These are phyloP conservation scores for Sungouiella blattae DNA, from an alignment of 805 yeast genomes.

Conservation along the genomic window DNA sequence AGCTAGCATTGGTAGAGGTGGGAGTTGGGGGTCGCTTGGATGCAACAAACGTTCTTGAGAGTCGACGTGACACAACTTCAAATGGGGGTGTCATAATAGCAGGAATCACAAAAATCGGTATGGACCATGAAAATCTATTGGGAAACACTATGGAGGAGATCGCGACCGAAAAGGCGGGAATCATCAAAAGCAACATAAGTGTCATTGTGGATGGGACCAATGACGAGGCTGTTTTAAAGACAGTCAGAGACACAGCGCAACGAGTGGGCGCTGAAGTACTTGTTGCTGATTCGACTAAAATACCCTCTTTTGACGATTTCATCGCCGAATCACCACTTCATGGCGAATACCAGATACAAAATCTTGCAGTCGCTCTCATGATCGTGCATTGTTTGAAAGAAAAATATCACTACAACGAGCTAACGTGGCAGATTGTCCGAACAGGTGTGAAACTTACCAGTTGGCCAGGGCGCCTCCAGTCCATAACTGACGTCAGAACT, in stretches of 20 bases:
- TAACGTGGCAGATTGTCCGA: constrained; percentile 34
- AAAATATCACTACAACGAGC: constrained; percentile 16
- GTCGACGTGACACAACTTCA: constrained; percentile 10
- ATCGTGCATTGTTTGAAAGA: constrained; percentile 41
- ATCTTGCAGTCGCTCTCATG: constrained; percentile 64
- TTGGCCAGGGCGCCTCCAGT: constrained; percentile 91
- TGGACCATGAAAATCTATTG: constrained; percentile 78
- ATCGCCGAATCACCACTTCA: constrained; percentile 53
- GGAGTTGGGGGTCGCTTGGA: constrained; percentile 91
- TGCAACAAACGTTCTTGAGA: constrained; percentile 72
- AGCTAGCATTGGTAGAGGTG: constrained; percentile 84
- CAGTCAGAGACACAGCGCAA: background rate
- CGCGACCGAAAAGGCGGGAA: constrained; percentile 84
- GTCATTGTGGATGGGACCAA: constrained; percentile 41
- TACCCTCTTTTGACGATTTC: constrained; percentile 14
- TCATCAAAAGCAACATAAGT: constrained; percentile 58
- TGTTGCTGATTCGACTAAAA: constrained; percentile 16
- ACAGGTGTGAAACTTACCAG: constrained; percentile 51
- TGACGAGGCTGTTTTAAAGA: constrained; percentile 28
- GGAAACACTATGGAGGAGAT: constrained; percentile 66
- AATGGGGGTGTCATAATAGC: constrained; percentile 51
- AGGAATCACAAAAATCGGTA: constrained; percentile 79
- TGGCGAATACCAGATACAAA: constrained; percentile 72
- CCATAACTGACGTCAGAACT: constrained; percentile 19
- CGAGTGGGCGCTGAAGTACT: background rate